These are phyloP conservation scores for Aaosphaeria arxii DNA, from an alignment of 2,329 filamentous ascomycete genomes.

Conservation along the genomic window DNA sequence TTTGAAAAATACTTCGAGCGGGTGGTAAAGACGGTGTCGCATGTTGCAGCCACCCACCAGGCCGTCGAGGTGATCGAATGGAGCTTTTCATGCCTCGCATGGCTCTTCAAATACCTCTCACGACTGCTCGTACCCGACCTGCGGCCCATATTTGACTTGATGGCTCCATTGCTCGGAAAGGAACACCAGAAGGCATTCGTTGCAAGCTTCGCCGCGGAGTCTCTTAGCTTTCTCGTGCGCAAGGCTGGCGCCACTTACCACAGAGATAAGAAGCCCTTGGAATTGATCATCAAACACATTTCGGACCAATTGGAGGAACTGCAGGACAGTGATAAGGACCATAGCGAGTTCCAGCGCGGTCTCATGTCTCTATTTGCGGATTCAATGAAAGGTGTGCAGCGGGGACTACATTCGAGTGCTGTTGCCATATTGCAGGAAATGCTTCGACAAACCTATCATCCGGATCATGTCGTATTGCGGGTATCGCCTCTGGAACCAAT, in stretches of 20 bases:
- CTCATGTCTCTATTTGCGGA: slow-evolving; percentile 92
- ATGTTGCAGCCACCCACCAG: slow-evolving; percentile 72
- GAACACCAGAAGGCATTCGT: slow-evolving; percentile 80
- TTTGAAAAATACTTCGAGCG: slow-evolving; percentile 87
- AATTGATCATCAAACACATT: slow-evolving; percentile 68
- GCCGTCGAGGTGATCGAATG: slow-evolving; percentile 93
- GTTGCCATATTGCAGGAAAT: slow-evolving; percentile 52
- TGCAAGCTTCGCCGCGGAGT: slow-evolving; percentile 88
- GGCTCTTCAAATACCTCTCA: slow-evolving; percentile 95
- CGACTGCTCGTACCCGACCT: slow-evolving; percentile 82
- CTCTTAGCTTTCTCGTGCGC: slow-evolving; percentile 87
- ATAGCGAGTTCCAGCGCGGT: slow-evolving; percentile 72
- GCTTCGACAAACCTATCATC: slow-evolving; percentile 32
- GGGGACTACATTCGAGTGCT: slow-evolving; percentile 57
- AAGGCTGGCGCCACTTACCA: slow-evolving; percentile 79
- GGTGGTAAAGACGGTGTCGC: slow-evolving; percentile 71
- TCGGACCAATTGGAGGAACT: slow-evolving; percentile 63
- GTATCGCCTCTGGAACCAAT: slow-evolving; percentile 56
- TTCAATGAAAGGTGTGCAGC: slow-evolving; percentile 63
- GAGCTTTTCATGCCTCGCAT: slow-evolving; percentile 91
- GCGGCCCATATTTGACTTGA: slow-evolving; percentile 76
- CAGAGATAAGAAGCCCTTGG: slow-evolving; percentile 67
- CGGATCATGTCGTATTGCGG: slow-evolving; percentile 39
- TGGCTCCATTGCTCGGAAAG: slow-evolving; percentile 82
- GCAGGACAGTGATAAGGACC: slow-evolving; percentile 56